Evolutionary conservation across 306 rosid genomes (phyloP).

Genomic region (Casuarina glauca): DNA sequence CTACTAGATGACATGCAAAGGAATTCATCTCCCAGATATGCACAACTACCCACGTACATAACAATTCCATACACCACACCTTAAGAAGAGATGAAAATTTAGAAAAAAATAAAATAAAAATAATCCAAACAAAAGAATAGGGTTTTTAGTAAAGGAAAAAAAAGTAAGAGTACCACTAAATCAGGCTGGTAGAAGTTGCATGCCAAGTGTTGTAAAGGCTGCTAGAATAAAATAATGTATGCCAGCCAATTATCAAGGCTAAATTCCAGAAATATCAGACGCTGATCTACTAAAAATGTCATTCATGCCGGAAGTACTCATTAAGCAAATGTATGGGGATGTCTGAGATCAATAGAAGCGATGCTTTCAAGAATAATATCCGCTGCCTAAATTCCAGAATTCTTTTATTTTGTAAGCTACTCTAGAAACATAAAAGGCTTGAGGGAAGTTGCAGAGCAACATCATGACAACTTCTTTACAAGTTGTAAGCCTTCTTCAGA

Average conservation of each 20-base stretch:
- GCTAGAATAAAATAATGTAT: neutral
- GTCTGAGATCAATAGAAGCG: neutral
- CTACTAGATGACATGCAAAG: slow-evolving; percentile 12
- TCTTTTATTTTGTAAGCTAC: neutral
- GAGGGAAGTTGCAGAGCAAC: neutral
- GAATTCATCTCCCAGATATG: slow-evolving; percentile 8
- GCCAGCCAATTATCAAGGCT: neutral
- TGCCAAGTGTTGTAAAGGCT: neutral
- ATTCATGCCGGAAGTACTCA: neutral
- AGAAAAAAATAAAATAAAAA: neutral
- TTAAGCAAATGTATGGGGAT: neutral
- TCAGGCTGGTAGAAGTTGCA: slow-evolving; percentile 9
- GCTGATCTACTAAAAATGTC: neutral
- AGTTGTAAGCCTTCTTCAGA: neutral
- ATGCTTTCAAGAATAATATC: slow-evolving; percentile 1
- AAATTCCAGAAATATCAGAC: slow-evolving; percentile 3
- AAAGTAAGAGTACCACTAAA: slow-evolving; percentile 14
- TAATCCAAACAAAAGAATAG: neutral
- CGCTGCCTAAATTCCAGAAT: slow-evolving; percentile 1
- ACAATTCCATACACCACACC: neutral
- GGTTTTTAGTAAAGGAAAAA: slow-evolving; percentile 7
- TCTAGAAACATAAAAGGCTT: neutral
- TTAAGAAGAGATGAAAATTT: neutral
- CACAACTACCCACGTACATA: slow-evolving; percentile 4
- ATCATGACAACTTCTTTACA: neutral